Percentiles rank a stretch among this genome's conserved stretches.
These are phyloP conservation scores for Coemansia sp. DNA, from an alignment of 192 early-diverging fungal species.

Conservation along the genomic window DNA sequence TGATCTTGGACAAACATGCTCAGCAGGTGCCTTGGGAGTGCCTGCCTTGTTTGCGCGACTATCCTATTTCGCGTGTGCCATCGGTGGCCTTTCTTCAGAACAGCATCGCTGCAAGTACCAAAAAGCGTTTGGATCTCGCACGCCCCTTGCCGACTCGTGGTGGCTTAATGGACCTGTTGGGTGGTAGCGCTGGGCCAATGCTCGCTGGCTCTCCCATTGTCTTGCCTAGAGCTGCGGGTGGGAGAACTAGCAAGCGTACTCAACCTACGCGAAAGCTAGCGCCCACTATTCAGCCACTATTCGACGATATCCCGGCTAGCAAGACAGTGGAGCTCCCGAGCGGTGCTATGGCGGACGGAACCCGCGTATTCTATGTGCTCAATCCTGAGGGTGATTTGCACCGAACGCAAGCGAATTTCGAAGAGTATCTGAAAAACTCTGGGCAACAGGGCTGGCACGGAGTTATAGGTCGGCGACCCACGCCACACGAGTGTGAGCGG, in stretches of 20 bases:
- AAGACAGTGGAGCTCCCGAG: background rate
- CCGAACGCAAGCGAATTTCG: conserved; percentile 82
- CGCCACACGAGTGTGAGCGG: conserved; percentile 65
- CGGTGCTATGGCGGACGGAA: conserved; percentile 45
- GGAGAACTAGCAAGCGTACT: conserved; percentile 1
- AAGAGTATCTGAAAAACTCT: conserved; percentile 21
- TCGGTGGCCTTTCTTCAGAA: conserved; percentile 75
- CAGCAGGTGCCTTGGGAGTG: conserved; percentile 93
- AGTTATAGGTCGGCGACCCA: conserved; percentile 67
- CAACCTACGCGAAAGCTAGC: background rate
- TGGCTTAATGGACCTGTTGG: conserved; percentile 1
- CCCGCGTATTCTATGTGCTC: conserved; percentile 78
- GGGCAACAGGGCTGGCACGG: conserved; percentile 69
- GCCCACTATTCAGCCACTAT: background rate
- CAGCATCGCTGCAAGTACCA: conserved; percentile 51
- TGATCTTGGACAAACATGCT: conserved; percentile 85
- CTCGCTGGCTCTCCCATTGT: background rate
- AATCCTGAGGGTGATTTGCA: conserved; percentile 90
- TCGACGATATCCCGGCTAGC: background rate
- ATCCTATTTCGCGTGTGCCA: conserved; percentile 80
- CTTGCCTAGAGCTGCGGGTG: background rate
- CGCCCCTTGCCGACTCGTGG: background rate
- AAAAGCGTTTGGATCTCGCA: background rate
- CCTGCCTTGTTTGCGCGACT: conserved; percentile 69
- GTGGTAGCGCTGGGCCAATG: background rate